Evolutionary conservation across 352 stramenopile species (phyloP).

Genomic region (Albugo laibachii): DNA sequence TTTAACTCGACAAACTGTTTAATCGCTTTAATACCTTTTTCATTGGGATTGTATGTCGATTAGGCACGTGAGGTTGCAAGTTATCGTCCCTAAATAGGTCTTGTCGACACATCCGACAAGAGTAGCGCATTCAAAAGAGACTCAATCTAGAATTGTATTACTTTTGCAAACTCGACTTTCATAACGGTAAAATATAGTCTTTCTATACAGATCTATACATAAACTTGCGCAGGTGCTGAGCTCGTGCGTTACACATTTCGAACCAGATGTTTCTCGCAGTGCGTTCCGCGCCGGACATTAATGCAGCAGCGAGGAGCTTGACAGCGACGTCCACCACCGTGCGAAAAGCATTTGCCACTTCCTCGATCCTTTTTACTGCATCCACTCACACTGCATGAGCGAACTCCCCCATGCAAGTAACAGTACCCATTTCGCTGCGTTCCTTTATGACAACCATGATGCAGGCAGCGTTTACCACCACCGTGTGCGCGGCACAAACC

Average conservation of each 20-base stretch:
- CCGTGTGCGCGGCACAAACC: slow-evolving; percentile 59
- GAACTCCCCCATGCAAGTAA: slow-evolving; percentile 56
- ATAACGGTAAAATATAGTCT: too few relatives aligned
- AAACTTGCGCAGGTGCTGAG: too few relatives aligned
- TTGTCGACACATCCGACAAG: slow-evolving; percentile 49
- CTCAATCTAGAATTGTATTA: too few relatives aligned
- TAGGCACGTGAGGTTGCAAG: slow-evolving; percentile 27
- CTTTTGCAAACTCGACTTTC: too few relatives aligned
- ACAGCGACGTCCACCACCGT: slow-evolving; percentile 51
- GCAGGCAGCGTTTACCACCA: slow-evolving; percentile 56
- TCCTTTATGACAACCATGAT: slow-evolving; percentile 53
- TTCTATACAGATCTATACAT: too few relatives aligned
- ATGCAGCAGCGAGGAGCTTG: slow-evolving; percentile 38
- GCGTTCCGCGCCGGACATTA: slow-evolving; percentile 38
- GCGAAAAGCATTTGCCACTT: slow-evolving; percentile 66
- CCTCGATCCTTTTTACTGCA: slow-evolving; percentile 72
- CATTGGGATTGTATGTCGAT: slow-evolving; percentile 45
- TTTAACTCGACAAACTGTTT: not conserved
- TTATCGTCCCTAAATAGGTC: slow-evolving; percentile 44
- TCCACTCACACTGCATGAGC: slow-evolving; percentile 38
- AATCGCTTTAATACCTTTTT: slow-evolving; percentile 13
- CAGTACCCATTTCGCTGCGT: slow-evolving; percentile 67
- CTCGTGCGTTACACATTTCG: too few relatives aligned
- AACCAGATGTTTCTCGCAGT: slow-evolving; percentile 17
- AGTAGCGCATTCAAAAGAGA: slow-evolving; percentile 9